phyloP scores from a whole-genome alignment of 1,284 basidiomycete species.

The Pseudozyma sp. region DNA sequence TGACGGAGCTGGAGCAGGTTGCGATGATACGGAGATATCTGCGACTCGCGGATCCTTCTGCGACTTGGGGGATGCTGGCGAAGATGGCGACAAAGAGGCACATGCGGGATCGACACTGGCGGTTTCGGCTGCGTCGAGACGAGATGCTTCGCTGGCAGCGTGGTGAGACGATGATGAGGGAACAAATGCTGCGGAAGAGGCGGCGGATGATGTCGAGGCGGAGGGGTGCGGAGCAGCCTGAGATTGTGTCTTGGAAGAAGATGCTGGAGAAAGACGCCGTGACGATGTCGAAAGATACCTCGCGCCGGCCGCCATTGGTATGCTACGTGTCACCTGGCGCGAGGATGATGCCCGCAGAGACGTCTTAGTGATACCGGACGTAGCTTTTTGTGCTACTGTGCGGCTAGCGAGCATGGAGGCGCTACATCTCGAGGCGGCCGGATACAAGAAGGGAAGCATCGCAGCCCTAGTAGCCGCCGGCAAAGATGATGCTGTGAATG shows the following conservation, averaged over 20 bases:
- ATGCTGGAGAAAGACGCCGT: constrained; percentile 12
- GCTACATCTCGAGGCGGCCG: constrained; percentile 22
- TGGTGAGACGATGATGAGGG: constrained; percentile 5
- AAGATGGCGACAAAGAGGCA: constrained; percentile 51
- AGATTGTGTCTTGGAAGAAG: constrained; percentile 17
- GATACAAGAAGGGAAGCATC: constrained; percentile 40
- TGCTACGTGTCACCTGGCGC: neutral
- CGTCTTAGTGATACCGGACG: neutral
- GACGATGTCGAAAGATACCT: constrained; percentile 21
- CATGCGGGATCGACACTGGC: constrained; percentile 49
- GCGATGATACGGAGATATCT: constrained; percentile 12
- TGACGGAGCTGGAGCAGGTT: constrained; percentile 23
- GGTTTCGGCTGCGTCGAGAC: constrained; percentile 10
- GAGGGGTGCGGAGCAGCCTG: constrained; percentile 8
- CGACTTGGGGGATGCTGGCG: constrained; percentile 51
- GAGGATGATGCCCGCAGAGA: constrained; percentile 18
- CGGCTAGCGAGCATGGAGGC: neutral
- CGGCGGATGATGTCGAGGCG: constrained; percentile 4
- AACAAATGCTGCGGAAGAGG: constrained; percentile 8
- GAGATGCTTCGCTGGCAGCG: neutral
- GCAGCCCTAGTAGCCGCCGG: constrained; percentile 18
- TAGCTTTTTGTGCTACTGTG: constrained; percentile 6
- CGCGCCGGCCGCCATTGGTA: neutral
- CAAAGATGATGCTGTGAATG: constrained; percentile 10
- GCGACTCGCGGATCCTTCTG: constrained; percentile 43